Percentiles rank a stretch among this genome's conserved stretches.
These are phyloP conservation scores for Eucalyptus sp. DNA, from an alignment of 345 rosid species.

Conservation along the genomic window DNA sequence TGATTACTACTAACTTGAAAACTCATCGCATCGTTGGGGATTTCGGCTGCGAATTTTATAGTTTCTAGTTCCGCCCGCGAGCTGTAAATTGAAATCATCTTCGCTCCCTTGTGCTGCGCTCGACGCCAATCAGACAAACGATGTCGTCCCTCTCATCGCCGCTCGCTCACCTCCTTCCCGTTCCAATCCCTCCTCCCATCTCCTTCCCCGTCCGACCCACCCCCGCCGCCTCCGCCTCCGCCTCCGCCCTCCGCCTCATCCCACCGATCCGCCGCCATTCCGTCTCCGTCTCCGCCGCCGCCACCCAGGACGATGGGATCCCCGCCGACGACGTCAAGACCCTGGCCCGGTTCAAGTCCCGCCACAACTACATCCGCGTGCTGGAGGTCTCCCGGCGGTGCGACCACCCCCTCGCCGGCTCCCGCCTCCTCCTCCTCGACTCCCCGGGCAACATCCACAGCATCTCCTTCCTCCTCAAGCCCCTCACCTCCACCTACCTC, in stretches of 20 bases:
- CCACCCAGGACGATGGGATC: conserved; percentile 43
- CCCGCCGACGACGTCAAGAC: conserved; percentile 54
- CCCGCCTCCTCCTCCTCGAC: conserved; percentile 74
- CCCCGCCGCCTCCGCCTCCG: not conserved
- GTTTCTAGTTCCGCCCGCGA: not conserved
- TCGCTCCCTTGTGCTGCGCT: not conserved
- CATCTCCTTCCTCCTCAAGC: conserved; percentile 58
- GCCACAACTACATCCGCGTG: conserved; percentile 75
- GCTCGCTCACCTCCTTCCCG: not conserved
- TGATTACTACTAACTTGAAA: not conserved
- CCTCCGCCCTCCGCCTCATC: not conserved
- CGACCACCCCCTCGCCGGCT: conserved; percentile 67
- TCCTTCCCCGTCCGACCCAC: not conserved
- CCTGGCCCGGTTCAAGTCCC: conserved; percentile 65
- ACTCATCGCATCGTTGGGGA: not conserved
- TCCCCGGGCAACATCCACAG: conserved; percentile 89
- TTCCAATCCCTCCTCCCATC: not conserved
- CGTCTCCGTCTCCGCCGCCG: not conserved
- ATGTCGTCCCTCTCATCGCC: not conserved
- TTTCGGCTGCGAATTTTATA: not conserved
- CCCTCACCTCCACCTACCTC: conserved; percentile 66
- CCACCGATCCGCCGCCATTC: not conserved
- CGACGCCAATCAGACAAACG: not conserved
- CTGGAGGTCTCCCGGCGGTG: conserved; percentile 53
- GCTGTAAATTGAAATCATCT: not conserved